Evolutionary conservation across 352 stramenopile genomes (phyloP).

Genomic region (Chrysophaeum taylorii): DNA sequence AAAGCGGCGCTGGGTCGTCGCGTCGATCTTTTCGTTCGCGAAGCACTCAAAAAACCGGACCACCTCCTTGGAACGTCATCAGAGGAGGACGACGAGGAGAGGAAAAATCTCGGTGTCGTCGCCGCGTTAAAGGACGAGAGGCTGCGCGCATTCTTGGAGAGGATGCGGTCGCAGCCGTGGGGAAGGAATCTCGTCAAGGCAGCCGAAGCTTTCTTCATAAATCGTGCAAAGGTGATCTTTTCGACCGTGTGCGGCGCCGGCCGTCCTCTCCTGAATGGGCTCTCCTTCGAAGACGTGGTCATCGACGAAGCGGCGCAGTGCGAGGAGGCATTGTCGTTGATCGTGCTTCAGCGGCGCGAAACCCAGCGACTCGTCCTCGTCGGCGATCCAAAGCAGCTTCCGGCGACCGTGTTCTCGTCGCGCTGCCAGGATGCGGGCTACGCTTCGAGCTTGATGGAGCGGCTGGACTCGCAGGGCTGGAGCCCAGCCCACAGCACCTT

Average conservation of each 20-base stretch:
- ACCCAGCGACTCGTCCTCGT: slow-evolving; percentile 59
- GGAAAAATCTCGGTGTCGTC: neutral
- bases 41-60: neutral
- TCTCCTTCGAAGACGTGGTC: neutral
- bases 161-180: neutral
- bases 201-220: neutral
- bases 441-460: slow-evolving; percentile 81
- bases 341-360: neutral
- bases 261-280: neutral
- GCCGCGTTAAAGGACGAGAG: neutral
- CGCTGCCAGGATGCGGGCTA: slow-evolving; percentile 64
- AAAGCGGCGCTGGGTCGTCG: neutral
- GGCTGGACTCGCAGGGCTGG: slow-evolving; percentile 63
- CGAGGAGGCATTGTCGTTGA: neutral
- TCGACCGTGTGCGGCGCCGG: neutral
- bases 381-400: slow-evolving; percentile 86
- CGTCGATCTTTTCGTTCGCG: neutral
- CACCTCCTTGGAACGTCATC: neutral
- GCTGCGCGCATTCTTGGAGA: neutral
- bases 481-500: slow-evolving; percentile 35
- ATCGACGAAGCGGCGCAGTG: slow-evolving; percentile 1
- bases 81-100: neutral
- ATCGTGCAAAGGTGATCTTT: neutral
- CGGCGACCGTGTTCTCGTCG: slow-evolving; percentile 81
- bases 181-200: neutral